Base-by-base conservation (phyloP, 1,284 basidiomycete genomes). In the Fomes fomentarius region DNA sequence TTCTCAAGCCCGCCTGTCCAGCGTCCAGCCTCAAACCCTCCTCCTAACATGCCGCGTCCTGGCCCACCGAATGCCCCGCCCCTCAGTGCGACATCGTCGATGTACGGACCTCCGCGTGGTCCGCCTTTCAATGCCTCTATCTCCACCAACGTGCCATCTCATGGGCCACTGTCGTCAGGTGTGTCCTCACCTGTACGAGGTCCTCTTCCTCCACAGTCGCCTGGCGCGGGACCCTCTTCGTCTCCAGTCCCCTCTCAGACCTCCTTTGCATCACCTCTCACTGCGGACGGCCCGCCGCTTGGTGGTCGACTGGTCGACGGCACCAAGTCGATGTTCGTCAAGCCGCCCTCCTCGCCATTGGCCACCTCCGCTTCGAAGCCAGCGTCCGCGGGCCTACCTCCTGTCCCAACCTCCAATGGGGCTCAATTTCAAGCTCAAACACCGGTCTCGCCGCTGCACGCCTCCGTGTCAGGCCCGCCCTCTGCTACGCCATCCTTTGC, bases 261-360 rank as follows among this genome's bases (percentile, higher is more conserved):
- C 14, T 56, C 64, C 37, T 62, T 68, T 61, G 41, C 59, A 56
- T 46, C 65, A 63, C 49, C 71, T 60, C 46, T 75, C 60, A 50
- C 47, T n/a, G n/a, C n/a, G 52, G 63, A 75, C 45, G 74, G 66
- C 19, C 80, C 85, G 10, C 83, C 81, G 14, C 76, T 86, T 17
- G 83, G 85, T 43, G 85, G 84, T 28, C 82, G 81, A 9, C 80
- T 87, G 47, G 78, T 81, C 33, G 87, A 91, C 63, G 87, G 87
- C 25, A 84, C 88, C 3, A 83, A 83, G 68, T 90, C 89, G 2
- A 89, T 90, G 88, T 88, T 89, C 60, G 76, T 88, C 67, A 79
- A 82, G 52, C 68, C 69, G 14, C 60, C 65, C 1, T 67, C 77
- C 8, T 76, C 79, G 9, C 74, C 75, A 15, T 65, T 71, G 11